phyloP scores from a whole-genome alignment of 2,329 filamentous ascomycete genomes.

The Alternaria arbusti region DNA sequence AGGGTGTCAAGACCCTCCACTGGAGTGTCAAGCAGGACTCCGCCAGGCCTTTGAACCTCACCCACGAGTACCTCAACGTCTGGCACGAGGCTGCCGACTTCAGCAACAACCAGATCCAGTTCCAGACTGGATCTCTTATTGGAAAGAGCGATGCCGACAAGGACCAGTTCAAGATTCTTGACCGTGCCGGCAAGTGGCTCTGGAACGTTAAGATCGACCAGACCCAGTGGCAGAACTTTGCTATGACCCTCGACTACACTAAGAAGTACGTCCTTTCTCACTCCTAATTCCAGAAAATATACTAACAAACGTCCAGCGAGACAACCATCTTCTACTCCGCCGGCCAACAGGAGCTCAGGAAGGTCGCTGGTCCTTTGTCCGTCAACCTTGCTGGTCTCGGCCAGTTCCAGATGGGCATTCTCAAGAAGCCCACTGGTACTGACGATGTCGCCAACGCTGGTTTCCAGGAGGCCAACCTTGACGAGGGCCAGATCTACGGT shows the following conservation, averaged over 20 bases:
- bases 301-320: slow-evolving; percentile 50
- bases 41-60: slow-evolving; percentile 61
- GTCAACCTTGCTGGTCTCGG: slow-evolving; percentile 65
- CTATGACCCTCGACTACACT: slow-evolving; percentile 63
- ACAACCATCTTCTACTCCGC: slow-evolving; percentile 65
- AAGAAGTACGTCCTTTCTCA: slow-evolving; percentile 54
- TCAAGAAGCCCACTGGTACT: slow-evolving; percentile 65
- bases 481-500: slow-evolving; percentile 50
- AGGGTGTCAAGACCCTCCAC: slow-evolving; percentile 66
- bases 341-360: slow-evolving; percentile 53
- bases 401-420: slow-evolving; percentile 67
- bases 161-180: slow-evolving; percentile 51
- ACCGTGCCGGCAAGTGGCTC: slow-evolving; percentile 48
- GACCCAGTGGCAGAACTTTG: slow-evolving; percentile 67
- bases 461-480: slow-evolving; percentile 42
- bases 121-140: slow-evolving; percentile 63
- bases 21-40: slow-evolving; percentile 64
- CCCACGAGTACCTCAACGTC: slow-evolving; percentile 64
- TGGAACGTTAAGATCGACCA: slow-evolving; percentile 60
- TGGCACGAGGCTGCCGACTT: slow-evolving; percentile 51
- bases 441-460: slow-evolving; percentile 49
- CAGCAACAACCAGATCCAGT: slow-evolving; percentile 51
- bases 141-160: slow-evolving; percentile 52
- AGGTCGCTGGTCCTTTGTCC: slow-evolving; percentile 54
- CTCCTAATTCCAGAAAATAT: background rate